Percentiles rank a stretch among this genome's conserved stretches.
phyloP scores from a whole-genome alignment of 768 basidiomycete species.

The Hygrophoropsis aurantiaca region DNA sequence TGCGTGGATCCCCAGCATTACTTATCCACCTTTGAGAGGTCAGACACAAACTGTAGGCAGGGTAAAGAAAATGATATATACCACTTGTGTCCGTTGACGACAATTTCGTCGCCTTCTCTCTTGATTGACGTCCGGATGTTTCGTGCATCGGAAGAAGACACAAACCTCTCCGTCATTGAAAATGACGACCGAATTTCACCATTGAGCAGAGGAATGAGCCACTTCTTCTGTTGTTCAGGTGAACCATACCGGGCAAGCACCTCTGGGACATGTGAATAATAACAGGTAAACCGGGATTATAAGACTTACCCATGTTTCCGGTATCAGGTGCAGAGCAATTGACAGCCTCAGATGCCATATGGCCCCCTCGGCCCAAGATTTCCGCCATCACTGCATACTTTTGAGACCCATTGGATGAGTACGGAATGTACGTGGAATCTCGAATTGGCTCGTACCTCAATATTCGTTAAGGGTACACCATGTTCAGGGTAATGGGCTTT shows the following conservation, averaged over 20 bases:
- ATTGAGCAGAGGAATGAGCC: slow-evolving; percentile 83
- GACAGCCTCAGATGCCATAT: slow-evolving; percentile 79
- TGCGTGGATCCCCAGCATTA: slow-evolving; percentile 92
- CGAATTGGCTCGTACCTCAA: slow-evolving; percentile 62
- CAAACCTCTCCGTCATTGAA: slow-evolving; percentile 95
- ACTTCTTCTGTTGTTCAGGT: slow-evolving; percentile 85
- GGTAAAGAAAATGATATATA: slow-evolving; percentile 22
- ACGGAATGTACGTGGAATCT: background rate
- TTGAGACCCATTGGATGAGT: too few relatives aligned
- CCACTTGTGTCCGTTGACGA: slow-evolving; percentile 98
- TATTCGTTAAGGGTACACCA: slow-evolving; percentile 88
- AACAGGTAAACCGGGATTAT: background rate
- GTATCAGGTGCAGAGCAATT: slow-evolving; percentile 98
- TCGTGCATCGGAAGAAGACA: slow-evolving; percentile 93
- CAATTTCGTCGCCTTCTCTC: slow-evolving; percentile 82
- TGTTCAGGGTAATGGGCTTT: slow-evolving; percentile 88
- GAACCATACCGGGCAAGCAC: slow-evolving; percentile 95
- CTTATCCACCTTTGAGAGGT: slow-evolving; percentile 81
- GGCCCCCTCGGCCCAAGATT: slow-evolving; percentile 80
- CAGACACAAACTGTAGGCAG: slow-evolving; percentile 7
- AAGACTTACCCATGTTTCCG: slow-evolving; percentile 87
- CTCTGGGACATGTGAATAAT: slow-evolving; percentile 52
- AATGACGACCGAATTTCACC: slow-evolving; percentile 95
- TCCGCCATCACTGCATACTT: slow-evolving; percentile 99
- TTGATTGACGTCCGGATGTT: slow-evolving; percentile 89